phyloP scores from a whole-genome alignment of 331 rosid species.

The Ulmus americana region DNA sequence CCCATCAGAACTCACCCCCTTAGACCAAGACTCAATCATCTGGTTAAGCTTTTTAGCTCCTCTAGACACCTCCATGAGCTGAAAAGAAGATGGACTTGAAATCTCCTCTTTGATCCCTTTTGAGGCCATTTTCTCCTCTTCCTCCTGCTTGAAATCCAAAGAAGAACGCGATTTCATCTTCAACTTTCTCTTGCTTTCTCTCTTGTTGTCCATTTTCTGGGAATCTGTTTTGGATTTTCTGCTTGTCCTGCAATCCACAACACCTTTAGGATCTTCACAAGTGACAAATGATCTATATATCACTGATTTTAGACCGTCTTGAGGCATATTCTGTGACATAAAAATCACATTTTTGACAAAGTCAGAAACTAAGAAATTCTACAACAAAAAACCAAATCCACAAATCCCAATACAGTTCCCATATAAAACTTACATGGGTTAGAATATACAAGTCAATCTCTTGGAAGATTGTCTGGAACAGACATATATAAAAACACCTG shows the following conservation, averaged over 20 bases:
- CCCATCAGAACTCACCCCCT: conserved; percentile 38
- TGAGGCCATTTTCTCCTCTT: conserved; percentile 28
- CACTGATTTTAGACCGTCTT: conserved; percentile 49
- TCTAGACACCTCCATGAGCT: conserved; percentile 61
- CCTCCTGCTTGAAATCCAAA: conserved; percentile 25
- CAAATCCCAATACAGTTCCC: conserved; percentile 15
- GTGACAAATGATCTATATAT: conserved; percentile 71
- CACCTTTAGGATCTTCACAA: conserved; percentile 91
- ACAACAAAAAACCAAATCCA: conserved; percentile 16
- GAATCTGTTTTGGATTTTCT: conserved; percentile 50
- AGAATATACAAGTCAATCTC: conserved; percentile 18
- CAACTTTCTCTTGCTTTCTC: conserved; percentile 32
- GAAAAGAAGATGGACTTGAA: conserved; percentile 50
- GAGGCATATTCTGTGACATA: conserved; percentile 50
- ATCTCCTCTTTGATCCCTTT: conserved; percentile 30
- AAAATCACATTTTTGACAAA: conserved; percentile 31
- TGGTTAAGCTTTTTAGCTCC: conserved; percentile 70
- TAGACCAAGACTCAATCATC: conserved; percentile 72
- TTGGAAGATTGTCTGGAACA: conserved; percentile 36
- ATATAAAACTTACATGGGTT: conserved; percentile 35
- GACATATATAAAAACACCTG: conserved; percentile 37
- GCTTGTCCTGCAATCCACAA: conserved; percentile 61
- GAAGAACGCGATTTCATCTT: conserved; percentile 26
- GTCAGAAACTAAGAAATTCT: conserved; percentile 18
- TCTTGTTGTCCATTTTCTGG: conserved; percentile 47